Percentiles rank a stretch among this genome's conserved stretches.
phyloP scores from a whole-genome alignment of 192 early-diverging fungal species.

The Phycomyces blakesleeanus region DNA sequence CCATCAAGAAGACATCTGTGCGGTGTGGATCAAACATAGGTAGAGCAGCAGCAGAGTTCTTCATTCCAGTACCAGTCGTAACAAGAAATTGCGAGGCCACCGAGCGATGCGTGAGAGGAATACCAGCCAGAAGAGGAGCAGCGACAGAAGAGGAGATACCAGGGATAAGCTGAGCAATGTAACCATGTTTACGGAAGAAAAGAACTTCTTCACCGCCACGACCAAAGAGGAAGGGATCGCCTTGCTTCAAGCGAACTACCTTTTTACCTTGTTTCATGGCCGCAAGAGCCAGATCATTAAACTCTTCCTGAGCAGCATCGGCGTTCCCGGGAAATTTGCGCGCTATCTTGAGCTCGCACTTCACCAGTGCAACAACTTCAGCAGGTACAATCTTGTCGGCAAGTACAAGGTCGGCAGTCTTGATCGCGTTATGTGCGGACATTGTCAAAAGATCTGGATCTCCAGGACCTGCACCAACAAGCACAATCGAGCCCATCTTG shows the following conservation, averaged over 20 bases:
- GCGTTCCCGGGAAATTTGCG: slow-evolving; percentile 76
- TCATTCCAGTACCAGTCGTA: slow-evolving; percentile 62
- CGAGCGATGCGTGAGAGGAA: slow-evolving; percentile 79
- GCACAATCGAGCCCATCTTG: slow-evolving; percentile 47
- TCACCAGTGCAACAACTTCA: slow-evolving; percentile 49
- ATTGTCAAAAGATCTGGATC: slow-evolving; percentile 80
- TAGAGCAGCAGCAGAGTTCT: slow-evolving; percentile 60
- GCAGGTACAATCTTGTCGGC: slow-evolving; percentile 79
- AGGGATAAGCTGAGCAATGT: slow-evolving; percentile 55
- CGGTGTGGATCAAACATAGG: slow-evolving; percentile 56
- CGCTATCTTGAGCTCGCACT: slow-evolving; percentile 50
- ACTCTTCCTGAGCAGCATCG: slow-evolving; percentile 75
- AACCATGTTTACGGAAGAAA: slow-evolving; percentile 69
- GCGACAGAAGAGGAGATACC: slow-evolving; percentile 70
- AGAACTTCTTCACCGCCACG: slow-evolving; percentile 88
- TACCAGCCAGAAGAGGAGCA: slow-evolving; percentile 58
- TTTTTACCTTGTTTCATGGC: slow-evolving; percentile 58
- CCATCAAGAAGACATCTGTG: slow-evolving; percentile 77
- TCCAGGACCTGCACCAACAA: slow-evolving; percentile 87
- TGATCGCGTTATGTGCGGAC: slow-evolving; percentile 63
- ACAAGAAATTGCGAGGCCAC: slow-evolving; percentile 73
- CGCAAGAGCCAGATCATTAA: slow-evolving; percentile 62
- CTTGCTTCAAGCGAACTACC: slow-evolving; percentile 91
- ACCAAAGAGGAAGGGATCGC: slow-evolving; percentile 92
- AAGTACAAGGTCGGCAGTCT: slow-evolving; percentile 76